Evolutionary conservation across 1,139 yeast genomes (phyloP).

Genomic region (Debaryomyces psychrophilus): DNA sequence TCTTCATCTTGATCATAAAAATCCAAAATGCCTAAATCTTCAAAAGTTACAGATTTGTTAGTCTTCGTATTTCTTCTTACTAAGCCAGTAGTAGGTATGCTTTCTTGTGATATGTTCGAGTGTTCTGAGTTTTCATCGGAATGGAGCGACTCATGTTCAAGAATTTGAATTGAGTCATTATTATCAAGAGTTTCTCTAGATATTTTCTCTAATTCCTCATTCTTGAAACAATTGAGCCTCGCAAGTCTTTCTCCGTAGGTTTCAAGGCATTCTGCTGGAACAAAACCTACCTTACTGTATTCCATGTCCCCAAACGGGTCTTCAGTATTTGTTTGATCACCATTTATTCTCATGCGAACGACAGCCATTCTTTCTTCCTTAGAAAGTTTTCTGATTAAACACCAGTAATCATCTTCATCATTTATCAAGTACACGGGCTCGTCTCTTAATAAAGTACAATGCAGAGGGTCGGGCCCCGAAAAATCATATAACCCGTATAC

Average conservation of each 20-base stretch:
- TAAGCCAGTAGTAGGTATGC: slow-evolving; percentile 8
- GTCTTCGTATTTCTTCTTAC: slow-evolving; percentile 29
- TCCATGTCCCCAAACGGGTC: slow-evolving; percentile 46
- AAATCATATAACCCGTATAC: slow-evolving; percentile 87
- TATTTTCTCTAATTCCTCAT: slow-evolving; percentile 67
- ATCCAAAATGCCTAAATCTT: slow-evolving; percentile 37
- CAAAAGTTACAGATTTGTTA: slow-evolving; percentile 46
- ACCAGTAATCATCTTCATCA: slow-evolving; percentile 95
- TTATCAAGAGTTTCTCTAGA: slow-evolving; percentile 18
- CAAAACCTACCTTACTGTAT: slow-evolving; percentile 78
- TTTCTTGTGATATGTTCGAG: slow-evolving; percentile 9
- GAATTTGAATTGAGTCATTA: slow-evolving; percentile 6
- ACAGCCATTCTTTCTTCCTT: slow-evolving; percentile 34
- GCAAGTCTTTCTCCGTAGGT: slow-evolving; percentile 92
- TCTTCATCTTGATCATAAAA: slow-evolving; percentile 24
- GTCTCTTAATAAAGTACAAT: slow-evolving; percentile 77
- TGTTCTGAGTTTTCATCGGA: neutral
- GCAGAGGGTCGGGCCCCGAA: slow-evolving; percentile 92
- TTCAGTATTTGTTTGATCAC: slow-evolving; percentile 16
- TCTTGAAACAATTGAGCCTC: slow-evolving; percentile 86
- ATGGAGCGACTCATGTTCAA: neutral
- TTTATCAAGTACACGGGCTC: slow-evolving; percentile 82
- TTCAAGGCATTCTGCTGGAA: slow-evolving; percentile 95
- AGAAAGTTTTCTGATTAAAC: slow-evolving; percentile 77
- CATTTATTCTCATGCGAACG: slow-evolving; percentile 10